Evolutionary conservation across 2,329 filamentous ascomycete species (phyloP).

Genomic region (Colletotrichum sp.): DNA sequence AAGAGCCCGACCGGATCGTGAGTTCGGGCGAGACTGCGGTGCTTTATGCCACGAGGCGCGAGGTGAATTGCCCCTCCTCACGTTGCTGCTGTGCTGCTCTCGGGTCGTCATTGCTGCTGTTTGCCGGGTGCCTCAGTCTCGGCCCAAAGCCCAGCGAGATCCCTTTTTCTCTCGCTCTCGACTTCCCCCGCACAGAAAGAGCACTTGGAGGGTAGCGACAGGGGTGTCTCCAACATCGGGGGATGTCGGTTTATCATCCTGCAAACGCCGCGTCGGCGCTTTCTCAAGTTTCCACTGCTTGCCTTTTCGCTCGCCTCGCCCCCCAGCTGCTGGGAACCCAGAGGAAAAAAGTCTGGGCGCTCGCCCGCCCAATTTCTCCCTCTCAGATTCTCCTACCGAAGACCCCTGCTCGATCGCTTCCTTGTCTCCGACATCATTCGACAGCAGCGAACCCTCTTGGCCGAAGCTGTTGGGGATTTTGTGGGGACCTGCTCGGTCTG

Average conservation of each 20-base stretch:
- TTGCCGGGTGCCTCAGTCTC: not conserved
- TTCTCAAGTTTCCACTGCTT: not conserved
- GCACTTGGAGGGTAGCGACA: not conserved
- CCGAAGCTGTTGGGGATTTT: conserved; percentile 6
- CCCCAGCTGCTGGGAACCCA: not conserved
- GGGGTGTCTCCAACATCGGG: conserved; percentile 1
- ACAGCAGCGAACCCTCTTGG: conserved; percentile 21
- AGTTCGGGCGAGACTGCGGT: not conserved
- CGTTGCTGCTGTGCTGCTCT: not conserved
- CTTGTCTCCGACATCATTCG: conserved; percentile 21
- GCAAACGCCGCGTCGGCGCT: conserved; percentile 6
- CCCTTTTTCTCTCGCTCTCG: not conserved
- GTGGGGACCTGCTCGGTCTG: conserved; percentile 8
- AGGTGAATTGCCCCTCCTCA: not conserved
- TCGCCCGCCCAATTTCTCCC: not conserved
- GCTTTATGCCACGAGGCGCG: conserved; percentile 7
- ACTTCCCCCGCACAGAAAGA: conserved; percentile 4
- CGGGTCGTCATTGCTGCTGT: conserved; percentile 9
- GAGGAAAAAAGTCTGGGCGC: not conserved
- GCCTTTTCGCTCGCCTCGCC: not conserved
- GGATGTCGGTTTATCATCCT: conserved; percentile 10
- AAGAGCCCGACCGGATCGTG: not conserved
- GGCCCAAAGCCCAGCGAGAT: conserved; percentile 7
- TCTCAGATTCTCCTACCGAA: not conserved
- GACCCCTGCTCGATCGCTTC: not conserved